Conservation (phyloP, 768 basidiomycete species). For the Boletus coccyginus region DNA sequence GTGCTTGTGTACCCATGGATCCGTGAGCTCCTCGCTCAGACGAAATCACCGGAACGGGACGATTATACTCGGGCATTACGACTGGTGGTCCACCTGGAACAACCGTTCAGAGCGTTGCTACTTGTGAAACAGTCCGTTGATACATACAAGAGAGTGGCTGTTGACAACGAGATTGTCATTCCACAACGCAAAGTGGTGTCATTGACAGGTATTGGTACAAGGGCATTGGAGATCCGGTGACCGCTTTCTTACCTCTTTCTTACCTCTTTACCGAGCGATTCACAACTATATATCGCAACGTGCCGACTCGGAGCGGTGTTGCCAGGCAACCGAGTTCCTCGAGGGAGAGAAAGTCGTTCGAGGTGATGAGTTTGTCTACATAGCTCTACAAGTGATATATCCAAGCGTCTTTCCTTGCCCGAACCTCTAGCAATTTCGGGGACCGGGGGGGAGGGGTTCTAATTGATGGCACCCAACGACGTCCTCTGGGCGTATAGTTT, state of each 20-base stretch:
- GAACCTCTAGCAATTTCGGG: too few relatives aligned
- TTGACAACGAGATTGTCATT: not conserved
- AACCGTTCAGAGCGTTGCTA: not conserved
- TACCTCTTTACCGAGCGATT: slow-evolving; percentile 3
- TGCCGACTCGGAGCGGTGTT: too few relatives aligned
- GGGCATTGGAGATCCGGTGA: not conserved
- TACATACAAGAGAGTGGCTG: not conserved
- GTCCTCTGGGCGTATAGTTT: slow-evolving; percentile 11
- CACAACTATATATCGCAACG: not conserved
- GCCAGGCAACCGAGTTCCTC: too few relatives aligned
- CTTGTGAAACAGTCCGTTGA: not conserved
- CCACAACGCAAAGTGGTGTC: not conserved
- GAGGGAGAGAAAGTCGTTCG: too few relatives aligned
- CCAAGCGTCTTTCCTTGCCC: too few relatives aligned
- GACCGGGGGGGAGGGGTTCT: too few relatives aligned
- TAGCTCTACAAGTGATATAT: too few relatives aligned
- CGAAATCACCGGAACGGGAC: not conserved
- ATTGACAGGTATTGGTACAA: not conserved
- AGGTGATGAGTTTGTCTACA: too few relatives aligned
- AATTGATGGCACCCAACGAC: slow-evolving; percentile 3
- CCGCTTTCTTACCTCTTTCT: too few relatives aligned
- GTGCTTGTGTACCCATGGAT: not conserved
- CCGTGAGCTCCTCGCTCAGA: not conserved
- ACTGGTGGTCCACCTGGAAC: not conserved
- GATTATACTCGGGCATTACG: not conserved